A percentile compares a stretch with the other conserved stretches of the same genome.
phyloP scores from a whole-genome alignment of 139 green algal genomes.

The Diplosphaera chodatii region DNA sequence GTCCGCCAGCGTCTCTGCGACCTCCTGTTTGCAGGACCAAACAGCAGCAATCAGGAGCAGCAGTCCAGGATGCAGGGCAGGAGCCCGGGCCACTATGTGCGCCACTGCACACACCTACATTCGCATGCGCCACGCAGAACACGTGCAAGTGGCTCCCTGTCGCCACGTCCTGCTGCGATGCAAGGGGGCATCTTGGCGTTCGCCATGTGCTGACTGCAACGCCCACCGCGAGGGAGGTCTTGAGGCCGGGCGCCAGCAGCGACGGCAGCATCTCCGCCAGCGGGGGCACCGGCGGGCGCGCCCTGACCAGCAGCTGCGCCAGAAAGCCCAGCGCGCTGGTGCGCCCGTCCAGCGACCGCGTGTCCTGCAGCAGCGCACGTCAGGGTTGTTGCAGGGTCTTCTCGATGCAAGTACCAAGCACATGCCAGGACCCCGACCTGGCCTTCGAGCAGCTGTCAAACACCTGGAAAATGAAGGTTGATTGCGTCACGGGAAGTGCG shows the following conservation, averaged over 20 bases:
- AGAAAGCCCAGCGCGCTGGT: slow-evolving; percentile 29
- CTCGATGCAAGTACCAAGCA: too few relatives aligned
- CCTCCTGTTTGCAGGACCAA: slow-evolving; percentile 25
- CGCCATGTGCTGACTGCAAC: neutral
- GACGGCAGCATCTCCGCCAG: slow-evolving; percentile 15
- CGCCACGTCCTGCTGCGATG: neutral
- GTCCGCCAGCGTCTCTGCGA: slow-evolving; percentile 15
- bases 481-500: too few relatives aligned
- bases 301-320: slow-evolving; percentile 12
- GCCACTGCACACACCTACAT: neutral
- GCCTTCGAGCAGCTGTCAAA: too few relatives aligned
- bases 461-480: too few relatives aligned
- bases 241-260: slow-evolving; percentile 10
- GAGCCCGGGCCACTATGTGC: neutral
- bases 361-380: too few relatives aligned
- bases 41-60: neutral
- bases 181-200: neutral
- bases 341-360: slow-evolving; percentile 27
- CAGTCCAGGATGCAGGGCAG: neutral
- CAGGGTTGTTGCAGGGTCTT: too few relatives aligned
- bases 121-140: too few relatives aligned
- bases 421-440: too few relatives aligned
- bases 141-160: neutral
- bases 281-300: slow-evolving; percentile 5
- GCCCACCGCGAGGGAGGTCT: slow-evolving; percentile 7